These are phyloP conservation scores for Psilocybe cyanescens DNA, from an alignment of 768 basidiomycete genomes.

Conservation along the genomic window DNA sequence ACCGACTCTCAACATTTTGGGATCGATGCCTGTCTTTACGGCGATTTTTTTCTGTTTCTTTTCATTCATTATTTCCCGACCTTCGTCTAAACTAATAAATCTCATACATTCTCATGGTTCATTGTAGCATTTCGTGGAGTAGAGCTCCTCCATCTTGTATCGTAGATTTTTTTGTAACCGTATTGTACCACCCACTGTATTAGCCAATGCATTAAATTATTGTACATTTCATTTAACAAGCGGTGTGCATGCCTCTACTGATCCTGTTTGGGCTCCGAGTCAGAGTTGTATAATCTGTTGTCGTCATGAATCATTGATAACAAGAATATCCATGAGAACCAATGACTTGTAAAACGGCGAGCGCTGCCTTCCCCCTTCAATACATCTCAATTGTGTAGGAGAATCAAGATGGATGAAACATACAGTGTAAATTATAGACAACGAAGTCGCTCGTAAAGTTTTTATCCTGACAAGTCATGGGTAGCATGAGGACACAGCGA, in stretches of 20 bases:
- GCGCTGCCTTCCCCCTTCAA: no score
- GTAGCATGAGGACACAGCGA: background rate
- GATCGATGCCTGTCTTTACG: constrained; percentile 3
- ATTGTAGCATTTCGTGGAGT: constrained; percentile 2
- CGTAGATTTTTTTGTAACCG: background rate
- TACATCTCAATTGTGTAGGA: no score
- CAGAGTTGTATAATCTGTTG: background rate
- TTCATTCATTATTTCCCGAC: background rate
- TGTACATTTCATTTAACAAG: constrained; percentile 34
- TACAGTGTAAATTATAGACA: no score
- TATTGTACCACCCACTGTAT: background rate
- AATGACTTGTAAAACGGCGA: no score
- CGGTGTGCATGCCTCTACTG: constrained; percentile 44
- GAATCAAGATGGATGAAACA: no score
- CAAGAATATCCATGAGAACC: no score
- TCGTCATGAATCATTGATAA: background rate
- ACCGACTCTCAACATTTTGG: background rate
- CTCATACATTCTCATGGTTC: background rate
- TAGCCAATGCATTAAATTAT: constrained; percentile 7
- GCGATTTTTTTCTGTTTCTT: background rate
- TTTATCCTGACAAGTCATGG: no score
- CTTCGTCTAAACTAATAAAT: background rate
- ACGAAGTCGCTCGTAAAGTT: no score
- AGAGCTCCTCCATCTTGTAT: constrained; percentile 1
- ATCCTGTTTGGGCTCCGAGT: background rate